Base-by-base conservation (phyloP, 345 rosid genomes). In the Salix suchowensis region DNA sequence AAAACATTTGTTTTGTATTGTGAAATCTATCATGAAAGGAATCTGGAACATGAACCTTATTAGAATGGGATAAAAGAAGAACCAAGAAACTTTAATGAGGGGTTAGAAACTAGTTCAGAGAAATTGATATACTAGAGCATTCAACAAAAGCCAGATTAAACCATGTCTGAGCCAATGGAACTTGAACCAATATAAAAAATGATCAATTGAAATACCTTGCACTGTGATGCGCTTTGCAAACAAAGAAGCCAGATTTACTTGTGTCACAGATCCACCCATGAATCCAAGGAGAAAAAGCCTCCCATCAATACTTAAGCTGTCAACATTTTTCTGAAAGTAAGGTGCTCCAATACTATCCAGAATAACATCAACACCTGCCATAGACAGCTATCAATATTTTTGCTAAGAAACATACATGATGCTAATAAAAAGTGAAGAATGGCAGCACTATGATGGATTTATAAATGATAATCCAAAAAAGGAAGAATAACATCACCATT, bases 281-380 rank as follows among this genome's bases (percentile, higher is more conserved):
- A 71, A 28, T 54, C 97, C 98, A 64, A 92, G 87, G 65, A 94
- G 77, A 78, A 88, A 94, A 75, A 94, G 92, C 86, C 98, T 91
- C 69, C 97, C 98, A 76, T 89, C 94, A 26, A 92, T 44, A 82
- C 86, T 86, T 78, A 94, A 88, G 88, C 95, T 90, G 75, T 90
- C 91, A 0, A 94, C 88, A 76, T 94, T 94, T 72, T 37, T 83
- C 84, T 94, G 92, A 64, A 94, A 75, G 82, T 92, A 94, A 74
- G 97, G 58, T 26, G 95, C 98, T 68, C 98, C 98, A 15, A 94
- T 68, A 65, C 89, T 86, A 79, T 94, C 95, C 80, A 94, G 85
- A 84, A 94, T 91, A 18, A 92, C 97, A 75, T 94, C 92, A 37
- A 92, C 93, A 32, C 91, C 95, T 89, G 81, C 65, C 71, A 80